phyloP scores from a whole-genome alignment of 176 grass and related monocot species.

The Tuctoria greenei region DNA sequence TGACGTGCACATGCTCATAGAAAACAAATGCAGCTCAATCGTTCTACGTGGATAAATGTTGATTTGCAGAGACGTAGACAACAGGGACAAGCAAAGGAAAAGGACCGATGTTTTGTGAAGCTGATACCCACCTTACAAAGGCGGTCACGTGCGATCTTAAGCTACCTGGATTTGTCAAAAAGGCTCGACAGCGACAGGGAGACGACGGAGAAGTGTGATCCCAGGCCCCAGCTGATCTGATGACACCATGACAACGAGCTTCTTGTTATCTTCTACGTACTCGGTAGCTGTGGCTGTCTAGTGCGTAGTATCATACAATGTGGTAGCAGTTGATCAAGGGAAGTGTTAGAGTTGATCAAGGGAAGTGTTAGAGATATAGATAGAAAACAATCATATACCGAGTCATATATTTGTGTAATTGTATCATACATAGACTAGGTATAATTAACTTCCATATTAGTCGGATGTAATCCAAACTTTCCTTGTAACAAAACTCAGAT shows the following conservation, averaged over 20 bases:
- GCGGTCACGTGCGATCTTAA: slow-evolving; percentile 20
- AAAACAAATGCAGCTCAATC: neutral
- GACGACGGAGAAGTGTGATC: neutral
- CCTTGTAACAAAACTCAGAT: too few relatives aligned
- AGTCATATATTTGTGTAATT: too few relatives aligned
- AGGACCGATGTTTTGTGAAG: neutral
- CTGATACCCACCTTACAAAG: slow-evolving; percentile 20
- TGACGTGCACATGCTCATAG: neutral
- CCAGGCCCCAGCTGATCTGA: slow-evolving; percentile 24
- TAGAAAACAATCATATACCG: too few relatives aligned
- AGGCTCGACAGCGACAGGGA: slow-evolving; percentile 8
- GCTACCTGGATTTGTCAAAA: slow-evolving; percentile 41
- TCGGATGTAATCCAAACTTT: too few relatives aligned
- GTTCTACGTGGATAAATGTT: neutral
- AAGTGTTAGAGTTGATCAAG: too few relatives aligned
- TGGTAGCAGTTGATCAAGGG: neutral
- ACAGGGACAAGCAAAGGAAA: neutral
- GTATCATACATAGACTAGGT: too few relatives aligned
- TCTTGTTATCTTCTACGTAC: neutral
- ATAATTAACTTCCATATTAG: too few relatives aligned
- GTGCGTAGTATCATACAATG: neutral
- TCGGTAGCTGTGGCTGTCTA: neutral
- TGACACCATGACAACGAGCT: neutral
- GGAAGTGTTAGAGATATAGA: too few relatives aligned
- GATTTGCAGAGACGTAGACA: slow-evolving; percentile 14